Base-by-base conservation (phyloP, 148 eudicot genomes). In the Linanthus parryae region DNA sequence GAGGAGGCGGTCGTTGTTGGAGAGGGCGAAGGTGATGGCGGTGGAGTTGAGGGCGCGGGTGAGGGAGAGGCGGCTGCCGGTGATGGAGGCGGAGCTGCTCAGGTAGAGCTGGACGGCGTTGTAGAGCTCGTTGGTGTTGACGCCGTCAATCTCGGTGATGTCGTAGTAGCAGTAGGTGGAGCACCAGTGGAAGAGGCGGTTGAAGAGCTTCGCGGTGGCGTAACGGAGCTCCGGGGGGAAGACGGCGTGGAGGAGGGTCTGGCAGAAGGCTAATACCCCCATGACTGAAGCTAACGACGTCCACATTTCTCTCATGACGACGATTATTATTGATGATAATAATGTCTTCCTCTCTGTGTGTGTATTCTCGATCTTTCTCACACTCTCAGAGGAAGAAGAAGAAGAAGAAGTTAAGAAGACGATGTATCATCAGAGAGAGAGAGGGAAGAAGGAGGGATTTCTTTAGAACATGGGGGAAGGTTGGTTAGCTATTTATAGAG, bases 141-240 rank as follows among this genome's bases (percentile, higher is more conserved):
- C 98, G 50, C 98, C 98, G 67, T 91, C 98, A 42, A 83, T 86
- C 62, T 91, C 98, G 1, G 94, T 84, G 48, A 91, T 91, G 69
- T 91, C 98, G 64, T 73, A 91, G 79, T 86, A 87, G 62, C 81
- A 83, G 57, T 83, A 79, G 30, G 75, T 19, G 11, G 95, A 86
- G 75, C 69, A 81, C 63, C 68, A 75, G 68, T 55, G 59, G 45
- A 72, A 70, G 60, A 91, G 15, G 4, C 95, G 82, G 48, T 52
- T 25, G 59, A 84, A 16, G 52, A 77, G 19, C 19, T 73, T 83
- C 20, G 71, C 60, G 31, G 64, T 33, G 9, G 85, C 59, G 63
- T 73, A 73, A 2, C 89, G 95, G 56, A 91, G 70, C 19, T 82
- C 80, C 0, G 98, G 98, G 2, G 98, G 95, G 70, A 91, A 70